phyloP scores from a whole-genome alignment of 805 yeast genomes.

The Saccharomyces kudriavzevii region DNA sequence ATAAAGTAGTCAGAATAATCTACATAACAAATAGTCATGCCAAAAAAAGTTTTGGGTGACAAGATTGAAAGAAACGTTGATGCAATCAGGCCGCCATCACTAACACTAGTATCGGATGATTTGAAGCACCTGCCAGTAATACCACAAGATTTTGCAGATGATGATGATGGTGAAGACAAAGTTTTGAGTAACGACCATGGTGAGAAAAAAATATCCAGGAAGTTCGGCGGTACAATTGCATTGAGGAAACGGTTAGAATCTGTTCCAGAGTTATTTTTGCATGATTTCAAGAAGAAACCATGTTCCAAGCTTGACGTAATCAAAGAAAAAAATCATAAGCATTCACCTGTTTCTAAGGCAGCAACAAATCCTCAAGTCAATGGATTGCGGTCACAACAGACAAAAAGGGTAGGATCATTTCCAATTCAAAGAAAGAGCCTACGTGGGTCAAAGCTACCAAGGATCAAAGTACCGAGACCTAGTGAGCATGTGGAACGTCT shows the following conservation, averaged over 20 bases:
- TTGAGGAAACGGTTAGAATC: constrained; percentile 25
- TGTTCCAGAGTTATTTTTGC: constrained; percentile 27
- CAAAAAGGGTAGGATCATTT: not conserved
- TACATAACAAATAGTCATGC: constrained; percentile 13
- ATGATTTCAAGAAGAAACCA: constrained; percentile 15
- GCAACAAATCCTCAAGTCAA: not conserved
- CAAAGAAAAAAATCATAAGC: not conserved
- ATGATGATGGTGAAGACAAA: constrained; percentile 3
- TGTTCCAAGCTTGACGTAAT: not conserved
- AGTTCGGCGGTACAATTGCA: constrained; percentile 24
- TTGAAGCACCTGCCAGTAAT: constrained; percentile 19
- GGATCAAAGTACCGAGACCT: not conserved
- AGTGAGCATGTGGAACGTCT: not conserved
- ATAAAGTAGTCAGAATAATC: not conserved
- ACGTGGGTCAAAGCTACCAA: not conserved
- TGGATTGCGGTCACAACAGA: not conserved
- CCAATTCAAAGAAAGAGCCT: not conserved
- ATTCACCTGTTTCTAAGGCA: not conserved
- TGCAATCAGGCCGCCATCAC: constrained; percentile 26
- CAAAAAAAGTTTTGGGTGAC: constrained; percentile 27
- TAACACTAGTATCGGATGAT: constrained; percentile 25
- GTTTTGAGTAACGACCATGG: not conserved
- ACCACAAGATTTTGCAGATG: constrained; percentile 5
- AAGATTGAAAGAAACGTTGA: constrained; percentile 21
- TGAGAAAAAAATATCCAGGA: constrained; percentile 13